Conservation (phyloP, 129 eudicot species). For the Mikania micrantha region DNA sequence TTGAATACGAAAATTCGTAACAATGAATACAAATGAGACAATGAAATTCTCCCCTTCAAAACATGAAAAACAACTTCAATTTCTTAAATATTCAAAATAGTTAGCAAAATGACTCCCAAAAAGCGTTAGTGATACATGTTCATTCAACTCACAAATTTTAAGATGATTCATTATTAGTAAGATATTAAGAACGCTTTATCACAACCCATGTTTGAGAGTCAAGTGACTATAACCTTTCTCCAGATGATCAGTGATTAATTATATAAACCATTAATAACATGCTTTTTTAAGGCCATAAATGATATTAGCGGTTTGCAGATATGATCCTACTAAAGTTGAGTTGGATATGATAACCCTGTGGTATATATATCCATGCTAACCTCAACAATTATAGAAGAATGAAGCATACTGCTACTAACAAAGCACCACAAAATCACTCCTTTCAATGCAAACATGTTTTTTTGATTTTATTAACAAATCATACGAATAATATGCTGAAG, state of each 20-base stretch:
- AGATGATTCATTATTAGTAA: neutral
- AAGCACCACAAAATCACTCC: neutral
- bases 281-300: neutral
- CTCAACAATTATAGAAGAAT: neutral
- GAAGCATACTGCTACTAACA: neutral
- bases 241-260: neutral
- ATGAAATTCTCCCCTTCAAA: neutral
- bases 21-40: no score
- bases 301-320: neutral
- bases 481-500: neutral
- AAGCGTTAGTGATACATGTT: neutral
- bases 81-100: neutral
- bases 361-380: neutral
- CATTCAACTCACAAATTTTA: neutral
- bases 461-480: neutral
- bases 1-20: no score
- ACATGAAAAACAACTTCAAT: neutral
- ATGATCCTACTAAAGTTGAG: neutral
- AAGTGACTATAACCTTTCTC: neutral
- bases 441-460: neutral
- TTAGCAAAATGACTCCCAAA: neutral
- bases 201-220: neutral
- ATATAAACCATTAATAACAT: neutral
- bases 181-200: neutral
- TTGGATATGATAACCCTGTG: neutral